Evolutionary conservation across 345 rosid species (phyloP), one percentile per base, ranked within the genome.

Genomic region (Salix brachista): DNA sequence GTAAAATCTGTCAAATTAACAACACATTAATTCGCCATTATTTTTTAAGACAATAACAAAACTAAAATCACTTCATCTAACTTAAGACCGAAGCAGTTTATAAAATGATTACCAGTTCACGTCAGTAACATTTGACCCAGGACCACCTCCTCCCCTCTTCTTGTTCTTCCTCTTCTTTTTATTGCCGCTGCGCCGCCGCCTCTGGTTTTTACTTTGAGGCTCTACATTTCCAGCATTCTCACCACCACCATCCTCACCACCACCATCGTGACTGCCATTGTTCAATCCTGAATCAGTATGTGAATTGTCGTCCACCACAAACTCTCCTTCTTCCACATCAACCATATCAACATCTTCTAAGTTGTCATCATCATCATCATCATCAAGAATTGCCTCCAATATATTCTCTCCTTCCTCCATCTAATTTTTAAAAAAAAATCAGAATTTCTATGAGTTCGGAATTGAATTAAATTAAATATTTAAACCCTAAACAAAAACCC

Each of bases 311-410:
- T 88, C 95, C 65, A 83, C 78, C 23, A 89, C 52, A 46, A 46
- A 46, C 86, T 92, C 97, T 42, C 97, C 97, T 82, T 95, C 99
- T 82, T 92, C 97, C 2, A 84, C 90, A 77, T 95, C 97, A 72
- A 84, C 82, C 99, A 95, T 95, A 67, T 91, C 94, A 70, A 84
- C 81, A 86, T 91, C 97, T 72, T 84, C 91, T 28, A 65, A 82
- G 52, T 75, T 86, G 39, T 83, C 91, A 4, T 81, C 81, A 23
- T 68, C 85, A 13, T 82, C n/a, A n/a, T n/a, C 97, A 71, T 84
- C 97, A 71, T 84, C 94, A 65, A 75, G 83, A 34, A 86, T 82
- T 73, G 86, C 88, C 71, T 81, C 92, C 71, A 88, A 69, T 60
- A 90, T 62, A 73, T 82, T 93, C 62, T 85, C 92, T 68, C 83